These are phyloP conservation scores for Laguncularia racemosa DNA, from an alignment of 345 rosid genomes.

Conservation along the genomic window DNA sequence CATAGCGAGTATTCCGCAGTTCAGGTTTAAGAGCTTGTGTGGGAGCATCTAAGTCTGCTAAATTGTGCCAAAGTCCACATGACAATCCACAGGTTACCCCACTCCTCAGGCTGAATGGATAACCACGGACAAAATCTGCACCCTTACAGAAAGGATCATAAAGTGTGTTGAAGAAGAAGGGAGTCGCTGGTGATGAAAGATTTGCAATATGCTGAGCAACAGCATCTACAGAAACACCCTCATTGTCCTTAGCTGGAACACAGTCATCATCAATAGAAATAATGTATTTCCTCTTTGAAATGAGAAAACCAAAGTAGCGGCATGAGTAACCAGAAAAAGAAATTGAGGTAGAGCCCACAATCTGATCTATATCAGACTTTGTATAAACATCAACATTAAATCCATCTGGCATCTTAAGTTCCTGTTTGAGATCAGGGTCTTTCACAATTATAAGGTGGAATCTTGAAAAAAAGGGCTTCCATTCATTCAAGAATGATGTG, in stretches of 20 bases:
- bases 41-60: constrained; percentile 93
- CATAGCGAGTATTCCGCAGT: constrained; percentile 58
- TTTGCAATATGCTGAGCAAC: constrained; percentile 69
- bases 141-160: constrained; percentile 81
- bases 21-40: constrained; percentile 92
- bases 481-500: constrained; percentile 57
- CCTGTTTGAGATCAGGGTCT: constrained; percentile 87
- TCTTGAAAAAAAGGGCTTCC: constrained; percentile 60
- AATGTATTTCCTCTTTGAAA: constrained; percentile 75
- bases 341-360: constrained; percentile 50
- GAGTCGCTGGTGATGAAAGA: constrained; percentile 76
- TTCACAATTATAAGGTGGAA: constrained; percentile 86
- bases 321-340: constrained; percentile 84
- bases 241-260: constrained; percentile 64
- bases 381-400: constrained; percentile 61
- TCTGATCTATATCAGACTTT: constrained; percentile 54
- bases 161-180: constrained; percentile 93
- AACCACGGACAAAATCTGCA: constrained; percentile 94
- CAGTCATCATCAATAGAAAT: constrained; percentile 85
- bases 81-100: constrained; percentile 83
- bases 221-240: constrained; percentile 63
- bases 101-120: constrained; percentile 81
- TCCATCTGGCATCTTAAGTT: constrained; percentile 79
- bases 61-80: constrained; percentile 91
- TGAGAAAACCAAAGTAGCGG: constrained; percentile 83